Evolutionary conservation across 1,284 basidiomycete species (phyloP), one percentile per base, ranked within the genome.

Genomic region (Athelia psychrophila): DNA sequence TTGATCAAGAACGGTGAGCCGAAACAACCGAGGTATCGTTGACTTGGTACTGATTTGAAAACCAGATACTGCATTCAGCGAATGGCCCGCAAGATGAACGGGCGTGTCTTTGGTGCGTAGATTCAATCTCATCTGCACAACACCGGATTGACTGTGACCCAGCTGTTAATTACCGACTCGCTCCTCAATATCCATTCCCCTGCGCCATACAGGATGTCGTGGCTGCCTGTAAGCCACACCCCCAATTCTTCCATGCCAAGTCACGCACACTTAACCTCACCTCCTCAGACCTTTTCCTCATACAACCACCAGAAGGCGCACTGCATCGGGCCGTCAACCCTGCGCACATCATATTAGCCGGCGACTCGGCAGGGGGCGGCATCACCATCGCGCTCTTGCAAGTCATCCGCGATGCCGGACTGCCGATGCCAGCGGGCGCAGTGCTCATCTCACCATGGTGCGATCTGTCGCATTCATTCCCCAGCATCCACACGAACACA

Each of bases 151-250:
- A 51, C 2, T 19, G 47, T 27, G 44, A 64, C 35, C 56, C 69
- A 85, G 93, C 93, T 36, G 82, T 96, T 56, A 93, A 94, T 62
- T 97, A 97, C 66, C 81, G 94, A 38, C 82, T 95, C 38, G 86
- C 95, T 12, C 95, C 95, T 0, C 94, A 97, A 69, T 97, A 95
- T 59, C 96, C 96, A 0, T 99, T 98, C 70, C 96, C 96, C 0
- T 98, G 96, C 60, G 93, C 90, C 0, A 72, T 98, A 15, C 93
- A 96, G 63, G 95, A 97, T 67, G 75, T 86, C 46, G 64, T 97
- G 10, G 90, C 94, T 1, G 87, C 93, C 4, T 98, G 89, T 86
- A 61, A 55, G 79, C 66, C 12, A 40, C 47, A 15, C 18, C 40
- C 25, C 38, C 46, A 35, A 47, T 20, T 50, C 32, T 56, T 19